These are phyloP conservation scores for Boletus eberwhitei DNA, from an alignment of 768 basidiomycete species.

Conservation along the genomic window DNA sequence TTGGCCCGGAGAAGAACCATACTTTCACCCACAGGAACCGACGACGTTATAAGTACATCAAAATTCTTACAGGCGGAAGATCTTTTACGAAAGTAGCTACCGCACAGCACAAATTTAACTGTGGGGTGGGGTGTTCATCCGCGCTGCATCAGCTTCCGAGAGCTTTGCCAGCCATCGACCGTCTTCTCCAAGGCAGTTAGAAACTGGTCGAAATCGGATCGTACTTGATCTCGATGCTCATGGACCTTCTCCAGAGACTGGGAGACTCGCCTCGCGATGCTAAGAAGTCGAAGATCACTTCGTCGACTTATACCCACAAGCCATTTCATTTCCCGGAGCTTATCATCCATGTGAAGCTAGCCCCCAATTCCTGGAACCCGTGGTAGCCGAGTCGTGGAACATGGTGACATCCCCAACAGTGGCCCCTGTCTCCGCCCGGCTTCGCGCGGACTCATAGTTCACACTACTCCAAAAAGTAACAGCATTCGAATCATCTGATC, in stretches of 20 bases:
- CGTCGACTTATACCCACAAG: not conserved
- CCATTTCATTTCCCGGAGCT: not conserved
- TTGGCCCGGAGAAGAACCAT: not conserved
- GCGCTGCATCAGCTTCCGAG: not conserved
- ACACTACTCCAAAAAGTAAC: conserved; percentile 1
- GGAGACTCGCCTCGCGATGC: not conserved
- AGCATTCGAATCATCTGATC: conserved; percentile 16
- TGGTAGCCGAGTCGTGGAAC: not conserved
- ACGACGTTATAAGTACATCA: not conserved
- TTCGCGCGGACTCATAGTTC: not conserved
- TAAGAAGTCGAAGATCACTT: not conserved
- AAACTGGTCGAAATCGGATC: not conserved
- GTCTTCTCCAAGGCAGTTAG: not conserved
- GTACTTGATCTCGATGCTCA: not conserved
- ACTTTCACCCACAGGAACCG: not conserved
- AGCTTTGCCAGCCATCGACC: not conserved
- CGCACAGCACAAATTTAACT: conserved; percentile 1
- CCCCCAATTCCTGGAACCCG: not conserved
- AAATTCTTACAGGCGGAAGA: not conserved
- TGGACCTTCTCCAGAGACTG: not conserved
- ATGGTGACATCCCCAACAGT: not conserved
- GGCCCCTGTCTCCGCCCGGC: not conserved
- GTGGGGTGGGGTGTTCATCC: not conserved
- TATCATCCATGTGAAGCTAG: conserved; percentile 5
- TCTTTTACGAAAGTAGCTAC: not conserved